Conservation (phyloP, 495 filamentous ascomycete genomes). For the Pseudoneurospora amorphoporcata region DNA sequence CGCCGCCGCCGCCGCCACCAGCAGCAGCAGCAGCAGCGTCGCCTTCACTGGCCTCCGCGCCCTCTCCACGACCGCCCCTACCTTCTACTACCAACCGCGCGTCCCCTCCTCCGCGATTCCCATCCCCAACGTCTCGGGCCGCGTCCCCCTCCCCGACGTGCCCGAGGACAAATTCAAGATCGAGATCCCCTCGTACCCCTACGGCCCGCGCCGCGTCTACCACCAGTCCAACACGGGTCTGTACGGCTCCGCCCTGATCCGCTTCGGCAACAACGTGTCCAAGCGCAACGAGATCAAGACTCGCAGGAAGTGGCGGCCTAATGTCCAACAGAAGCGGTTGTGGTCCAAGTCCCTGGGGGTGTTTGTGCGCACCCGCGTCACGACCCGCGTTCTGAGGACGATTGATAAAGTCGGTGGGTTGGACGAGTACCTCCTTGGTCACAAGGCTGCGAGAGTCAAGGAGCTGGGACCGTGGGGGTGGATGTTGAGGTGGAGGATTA, state of each 20-base stretch:
- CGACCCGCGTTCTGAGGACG: conserved; percentile 67
- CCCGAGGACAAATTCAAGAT: conserved; percentile 23
- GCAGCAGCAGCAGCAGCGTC: background rate
- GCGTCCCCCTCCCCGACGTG: conserved; percentile 32
- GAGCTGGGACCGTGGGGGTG: conserved; percentile 83
- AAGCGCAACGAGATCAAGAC: conserved; percentile 69
- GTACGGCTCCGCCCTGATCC: conserved; percentile 67
- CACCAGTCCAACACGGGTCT: conserved; percentile 83
- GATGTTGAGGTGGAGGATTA: conserved; percentile 49
- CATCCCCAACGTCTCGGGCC: conserved; percentile 27
- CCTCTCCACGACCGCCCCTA: conserved; percentile 1
- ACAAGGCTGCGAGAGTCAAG: conserved; percentile 60
- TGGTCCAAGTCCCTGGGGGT: conserved; percentile 56
- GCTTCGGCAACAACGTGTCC: conserved; percentile 87
- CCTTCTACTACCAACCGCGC: conserved; percentile 12
- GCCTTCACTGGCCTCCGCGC: background rate
- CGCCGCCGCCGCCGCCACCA: conserved; percentile 5
- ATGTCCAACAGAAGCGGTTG: conserved; percentile 69
- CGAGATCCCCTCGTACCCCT: conserved; percentile 67
- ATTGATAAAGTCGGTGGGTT: conserved; percentile 81
- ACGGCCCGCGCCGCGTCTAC: conserved; percentile 66
- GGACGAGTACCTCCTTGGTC: conserved; percentile 79
- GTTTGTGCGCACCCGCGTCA: conserved; percentile 63
- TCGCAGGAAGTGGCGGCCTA: conserved; percentile 76
- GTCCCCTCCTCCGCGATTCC: conserved; percentile 29